Evolutionary conservation across 768 basidiomycete genomes (phyloP).

Genomic region (Leccinum subgranulosum): DNA sequence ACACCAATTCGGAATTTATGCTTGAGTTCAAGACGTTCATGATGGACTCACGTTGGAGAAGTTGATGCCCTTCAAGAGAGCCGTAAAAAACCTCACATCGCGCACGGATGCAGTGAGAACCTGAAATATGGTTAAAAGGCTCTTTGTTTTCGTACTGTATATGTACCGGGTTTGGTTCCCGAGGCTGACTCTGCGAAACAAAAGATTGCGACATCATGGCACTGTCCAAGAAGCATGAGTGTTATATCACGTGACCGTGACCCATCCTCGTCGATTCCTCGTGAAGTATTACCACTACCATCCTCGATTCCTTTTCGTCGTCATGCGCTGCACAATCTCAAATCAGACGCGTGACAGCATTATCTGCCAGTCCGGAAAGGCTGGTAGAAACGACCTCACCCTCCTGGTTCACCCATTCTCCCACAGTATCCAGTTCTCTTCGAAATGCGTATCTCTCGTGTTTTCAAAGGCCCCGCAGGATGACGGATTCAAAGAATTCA

Average conservation of each 20-base stretch:
- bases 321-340: slow-evolving; percentile 31
- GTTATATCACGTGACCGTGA: slow-evolving; percentile 15
- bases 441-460: slow-evolving; percentile 13
- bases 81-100: slow-evolving; percentile 79
- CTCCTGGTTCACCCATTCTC: slow-evolving; percentile 25
- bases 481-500: slow-evolving; percentile 20
- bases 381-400: background rate
- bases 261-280: background rate
- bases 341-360: slow-evolving; percentile 36
- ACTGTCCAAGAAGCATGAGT: background rate
- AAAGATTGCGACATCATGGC: slow-evolving; percentile 18
- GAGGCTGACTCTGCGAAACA: slow-evolving; percentile 18
- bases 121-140: slow-evolving; percentile 23
- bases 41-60: slow-evolving; percentile 65
- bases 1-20: slow-evolving; percentile 5
- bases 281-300: background rate
- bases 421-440: slow-evolving; percentile 19
- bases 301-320: background rate
- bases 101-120: slow-evolving; percentile 71
- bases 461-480: slow-evolving; percentile 15
- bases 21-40: background rate
- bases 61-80: slow-evolving; percentile 77
- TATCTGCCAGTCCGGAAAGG: slow-evolving; percentile 14
- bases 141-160: background rate
- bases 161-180: slow-evolving; percentile 25